Evolutionary conservation across 164 flowering plant species (phyloP), one percentile per base, ranked within the genome.

Genomic region (Amborella trichopoda): DNA sequence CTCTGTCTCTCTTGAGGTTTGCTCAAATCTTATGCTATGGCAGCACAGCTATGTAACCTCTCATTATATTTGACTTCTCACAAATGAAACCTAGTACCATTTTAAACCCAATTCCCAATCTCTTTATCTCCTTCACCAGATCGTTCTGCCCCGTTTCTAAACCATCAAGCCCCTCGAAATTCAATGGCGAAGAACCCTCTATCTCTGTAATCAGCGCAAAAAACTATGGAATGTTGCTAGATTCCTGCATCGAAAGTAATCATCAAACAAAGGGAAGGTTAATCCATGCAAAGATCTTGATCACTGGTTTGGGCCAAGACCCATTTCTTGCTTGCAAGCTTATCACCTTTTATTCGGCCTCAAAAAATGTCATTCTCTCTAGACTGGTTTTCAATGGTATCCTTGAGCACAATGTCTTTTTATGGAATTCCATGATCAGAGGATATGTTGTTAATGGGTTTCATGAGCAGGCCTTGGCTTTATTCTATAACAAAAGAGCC

Each of bases 391-490:
- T 56, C 16, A n/a, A 32, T 24, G 44, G 33, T 24, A 45, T 46
- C 23, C 30, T 54, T 3, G 24, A 27, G 28, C 49, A 33, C n/a
- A 60, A 49, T 48, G 45, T 49, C 1, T 65, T 52, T 27, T 36
- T 50, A 6, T 24, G 52, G 55, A 65, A 65, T 52, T 54, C 69
- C 26, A 53, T 65, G 62, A 56, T 65, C 36, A 65, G 65, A 38
- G 69, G 59, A 5, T 60, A 52, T 44, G 52, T 48, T 21, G 36
- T 10, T 19, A 60, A 52, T 53, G 65, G 65, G 45, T 45, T 60
- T n/a, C 34, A 56, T 53, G 52, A 52, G 36, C 17, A 60, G 25
- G 62, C 65, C 10, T 45, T 53, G 55, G 58, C 52, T 37, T 49
- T 60, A 40, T 65, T 65, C 24, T 25, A 43, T 11, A 19, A 19